phyloP scores from a whole-genome alignment of 2,329 filamentous ascomycete species.

The Ascochyta viciae-villosae region DNA sequence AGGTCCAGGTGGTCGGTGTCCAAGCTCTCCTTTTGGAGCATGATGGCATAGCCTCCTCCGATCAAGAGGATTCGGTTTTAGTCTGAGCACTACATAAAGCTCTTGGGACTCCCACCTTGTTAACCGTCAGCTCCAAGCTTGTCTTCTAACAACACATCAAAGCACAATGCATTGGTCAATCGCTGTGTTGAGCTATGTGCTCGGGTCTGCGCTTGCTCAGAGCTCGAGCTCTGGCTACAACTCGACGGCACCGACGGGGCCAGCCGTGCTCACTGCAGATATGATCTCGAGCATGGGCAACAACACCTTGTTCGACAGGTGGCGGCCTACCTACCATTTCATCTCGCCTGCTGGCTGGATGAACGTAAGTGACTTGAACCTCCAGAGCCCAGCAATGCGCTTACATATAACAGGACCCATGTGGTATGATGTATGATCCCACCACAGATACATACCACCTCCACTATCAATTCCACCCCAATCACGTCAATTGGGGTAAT shows the following conservation, averaged over 20 bases:
- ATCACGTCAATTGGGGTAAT: constrained; percentile 58
- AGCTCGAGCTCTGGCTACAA: constrained; percentile 11
- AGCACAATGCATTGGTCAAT: constrained; percentile 32
- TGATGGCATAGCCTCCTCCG: constrained; percentile 24
- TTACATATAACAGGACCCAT: constrained; percentile 52
- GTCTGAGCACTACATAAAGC: constrained; percentile 24
- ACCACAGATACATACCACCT: constrained; percentile 58
- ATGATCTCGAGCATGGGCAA: constrained; percentile 49
- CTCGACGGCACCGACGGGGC: constrained; percentile 18
- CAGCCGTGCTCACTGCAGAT: constrained; percentile 37
- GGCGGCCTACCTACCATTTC: constrained; percentile 57
- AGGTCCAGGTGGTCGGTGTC: constrained; percentile 20
- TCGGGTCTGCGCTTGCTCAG: constrained; percentile 33
- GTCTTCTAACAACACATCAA: constrained; percentile 1
- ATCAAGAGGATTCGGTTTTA: constrained; percentile 14
- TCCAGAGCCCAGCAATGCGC: not conserved
- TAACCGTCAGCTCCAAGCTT: constrained; percentile 2
- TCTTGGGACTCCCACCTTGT: constrained; percentile 9
- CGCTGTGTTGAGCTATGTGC: constrained; percentile 34
- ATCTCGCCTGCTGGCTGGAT: constrained; percentile 58
- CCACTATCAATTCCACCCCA: constrained; percentile 61
- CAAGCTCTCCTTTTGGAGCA: constrained; percentile 18
- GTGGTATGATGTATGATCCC: constrained; percentile 60
- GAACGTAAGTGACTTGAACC: constrained; percentile 42
- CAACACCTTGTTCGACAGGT: constrained; percentile 58